A percentile compares a stretch with the other conserved stretches of the same genome.
Evolutionary conservation across 345 rosid genomes (phyloP).

Genomic region (Cardiospermum halicacabum): DNA sequence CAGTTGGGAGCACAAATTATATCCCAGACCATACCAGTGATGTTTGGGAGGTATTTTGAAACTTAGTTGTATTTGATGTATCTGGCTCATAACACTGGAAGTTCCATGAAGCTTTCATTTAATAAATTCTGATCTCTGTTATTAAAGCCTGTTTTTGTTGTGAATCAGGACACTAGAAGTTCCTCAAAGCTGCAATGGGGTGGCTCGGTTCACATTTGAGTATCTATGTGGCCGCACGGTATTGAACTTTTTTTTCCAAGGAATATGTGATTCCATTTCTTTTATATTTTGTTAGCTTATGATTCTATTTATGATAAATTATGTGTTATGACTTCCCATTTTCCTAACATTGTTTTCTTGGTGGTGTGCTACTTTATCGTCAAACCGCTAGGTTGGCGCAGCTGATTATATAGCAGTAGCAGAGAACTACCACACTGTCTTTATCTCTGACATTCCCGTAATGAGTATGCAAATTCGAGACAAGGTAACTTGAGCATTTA

Average conservation of each 20-base stretch:
- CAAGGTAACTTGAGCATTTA: conserved; percentile 43
- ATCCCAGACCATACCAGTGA: conserved; percentile 59
- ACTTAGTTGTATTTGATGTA: neutral
- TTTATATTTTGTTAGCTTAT: neutral
- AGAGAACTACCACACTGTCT: conserved; percentile 68
- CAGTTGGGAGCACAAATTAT: conserved; percentile 56
- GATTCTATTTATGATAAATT: neutral
- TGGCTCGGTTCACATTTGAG: conserved; percentile 71
- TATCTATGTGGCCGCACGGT: conserved; percentile 82
- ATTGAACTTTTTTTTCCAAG: conserved; percentile 15
- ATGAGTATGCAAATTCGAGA: conserved; percentile 89
- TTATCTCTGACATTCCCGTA: conserved; percentile 67
- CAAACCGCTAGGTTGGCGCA: conserved; percentile 58
- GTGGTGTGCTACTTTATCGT: neutral
- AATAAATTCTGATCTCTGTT: neutral
- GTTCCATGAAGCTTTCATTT: too few species aligned
- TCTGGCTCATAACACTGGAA: too few species aligned
- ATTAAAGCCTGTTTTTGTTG: neutral
- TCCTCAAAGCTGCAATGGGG: conserved; percentile 81
- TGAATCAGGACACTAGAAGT: conserved; percentile 65
- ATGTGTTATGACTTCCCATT: neutral
- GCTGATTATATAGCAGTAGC: conserved; percentile 94
- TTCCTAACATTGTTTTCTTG: neutral
- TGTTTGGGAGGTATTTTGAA: conserved; percentile 84
- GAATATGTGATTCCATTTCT: neutral